A percentile compares a stretch with the other conserved stretches of the same genome.
phyloP scores from a whole-genome alignment of 1,139 yeast genomes.

The Debaryomycetaceae sp. region DNA sequence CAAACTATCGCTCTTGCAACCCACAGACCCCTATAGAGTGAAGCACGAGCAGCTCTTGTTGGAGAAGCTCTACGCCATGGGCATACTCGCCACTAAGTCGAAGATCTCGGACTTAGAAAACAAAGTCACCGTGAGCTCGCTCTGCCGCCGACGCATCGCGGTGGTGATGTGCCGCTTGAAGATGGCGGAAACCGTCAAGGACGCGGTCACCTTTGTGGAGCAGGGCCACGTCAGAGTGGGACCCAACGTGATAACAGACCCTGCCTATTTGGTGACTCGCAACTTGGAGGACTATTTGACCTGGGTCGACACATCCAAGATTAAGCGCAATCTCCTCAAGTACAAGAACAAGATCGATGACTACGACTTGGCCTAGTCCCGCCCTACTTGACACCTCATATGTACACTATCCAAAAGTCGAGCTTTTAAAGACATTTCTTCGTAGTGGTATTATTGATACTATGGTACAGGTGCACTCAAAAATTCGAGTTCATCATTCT shows the following conservation, averaged over 20 bases:
- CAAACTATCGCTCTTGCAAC: slow-evolving; percentile 75
- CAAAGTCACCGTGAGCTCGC: slow-evolving; percentile 84
- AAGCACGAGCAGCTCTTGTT: slow-evolving; percentile 83
- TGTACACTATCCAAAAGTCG: neutral
- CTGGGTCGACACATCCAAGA: slow-evolving; percentile 95
- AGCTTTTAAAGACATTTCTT: neutral
- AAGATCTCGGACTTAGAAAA: slow-evolving; percentile 92
- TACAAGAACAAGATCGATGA: slow-evolving; percentile 85
- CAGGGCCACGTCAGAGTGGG: slow-evolving; percentile 99
- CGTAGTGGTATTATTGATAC: slow-evolving; percentile 1
- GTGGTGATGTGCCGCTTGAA: slow-evolving; percentile 93
- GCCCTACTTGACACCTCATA: neutral
- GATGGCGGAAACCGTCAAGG: slow-evolving; percentile 87
- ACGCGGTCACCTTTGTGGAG: slow-evolving; percentile 88
- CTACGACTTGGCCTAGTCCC: slow-evolving; percentile 53
- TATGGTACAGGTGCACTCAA: slow-evolving; percentile 11
- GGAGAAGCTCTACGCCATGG: slow-evolving; percentile 86
- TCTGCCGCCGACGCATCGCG: slow-evolving; percentile 88
- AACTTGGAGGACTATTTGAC: slow-evolving; percentile 95
- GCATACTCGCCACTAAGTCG: slow-evolving; percentile 76
- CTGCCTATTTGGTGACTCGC: slow-evolving; percentile 89
- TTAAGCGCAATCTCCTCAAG: slow-evolving; percentile 82
- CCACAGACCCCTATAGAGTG: slow-evolving; percentile 79
- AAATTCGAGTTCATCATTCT: slow-evolving; percentile 42
- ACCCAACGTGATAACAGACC: slow-evolving; percentile 91